phyloP scores from a whole-genome alignment of 768 basidiomycete species.

The Leccinum broughii region DNA sequence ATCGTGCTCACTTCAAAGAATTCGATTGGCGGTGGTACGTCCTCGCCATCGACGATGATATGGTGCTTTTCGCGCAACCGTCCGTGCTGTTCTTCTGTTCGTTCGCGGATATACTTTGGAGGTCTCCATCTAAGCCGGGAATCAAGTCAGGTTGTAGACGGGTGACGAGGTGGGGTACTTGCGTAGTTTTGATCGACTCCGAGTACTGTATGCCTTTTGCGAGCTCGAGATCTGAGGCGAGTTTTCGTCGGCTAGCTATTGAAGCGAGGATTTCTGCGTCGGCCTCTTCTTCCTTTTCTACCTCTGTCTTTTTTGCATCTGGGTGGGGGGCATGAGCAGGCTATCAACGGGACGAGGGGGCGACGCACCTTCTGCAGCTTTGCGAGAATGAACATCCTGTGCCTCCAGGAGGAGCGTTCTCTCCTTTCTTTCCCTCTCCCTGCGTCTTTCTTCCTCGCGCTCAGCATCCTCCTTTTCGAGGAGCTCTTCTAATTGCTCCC shows the following conservation, averaged over 20 bases:
- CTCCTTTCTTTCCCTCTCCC: conserved; percentile 79
- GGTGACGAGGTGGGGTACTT: conserved; percentile 22
- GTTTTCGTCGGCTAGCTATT: conserved; percentile 85
- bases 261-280: conserved; percentile 92
- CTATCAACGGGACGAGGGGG: conserved; percentile 2
- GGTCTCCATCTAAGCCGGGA: conserved; percentile 73
- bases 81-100: conserved; percentile 66
- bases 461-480: conserved; percentile 68
- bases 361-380: conserved; percentile 71
- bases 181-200: conserved; percentile 83
- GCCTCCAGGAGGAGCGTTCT: conserved; percentile 89
- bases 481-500: conserved; percentile 53
- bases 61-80: conserved; percentile 87
- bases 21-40: conserved; percentile 91
- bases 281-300: conserved; percentile 82
- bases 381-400: conserved; percentile 87
- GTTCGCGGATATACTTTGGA: conserved; percentile 77
- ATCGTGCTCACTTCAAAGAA: conserved; percentile 64
- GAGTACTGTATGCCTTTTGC: conserved; percentile 92
- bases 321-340: neutral
- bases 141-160: neutral
- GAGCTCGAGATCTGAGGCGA: conserved; percentile 90
- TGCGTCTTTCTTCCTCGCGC: conserved; percentile 72
- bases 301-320: conserved; percentile 87
- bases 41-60: conserved; percentile 92